Conservation (phyloP, 495 filamentous ascomycete species). For the Aspergillus ostianus region DNA sequence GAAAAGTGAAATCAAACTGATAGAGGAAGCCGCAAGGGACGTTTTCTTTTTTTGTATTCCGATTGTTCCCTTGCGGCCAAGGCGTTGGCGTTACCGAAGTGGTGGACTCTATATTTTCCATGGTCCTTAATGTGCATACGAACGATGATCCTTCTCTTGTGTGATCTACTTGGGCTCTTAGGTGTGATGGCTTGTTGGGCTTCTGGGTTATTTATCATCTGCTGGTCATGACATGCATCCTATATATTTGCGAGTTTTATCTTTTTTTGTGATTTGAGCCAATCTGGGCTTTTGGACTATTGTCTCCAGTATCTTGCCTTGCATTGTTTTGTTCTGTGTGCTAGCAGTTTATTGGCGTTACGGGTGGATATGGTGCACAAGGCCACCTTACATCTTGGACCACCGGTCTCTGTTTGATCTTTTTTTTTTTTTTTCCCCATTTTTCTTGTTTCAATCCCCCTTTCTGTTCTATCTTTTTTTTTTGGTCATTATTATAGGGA, state of each 20-base stretch:
- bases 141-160: conserved; percentile 18
- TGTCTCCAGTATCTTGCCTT: conserved; percentile 9
- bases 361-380: conserved; percentile 11
- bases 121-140: conserved; percentile 24
- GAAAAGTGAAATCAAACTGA: not conserved
- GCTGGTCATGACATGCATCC: conserved; percentile 14
- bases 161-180: conserved; percentile 14
- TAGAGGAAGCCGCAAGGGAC: not conserved
- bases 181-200: conserved; percentile 16
- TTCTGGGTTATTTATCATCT: conserved; percentile 13
- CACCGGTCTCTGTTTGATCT: not conserved
- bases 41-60: not conserved
- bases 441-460: not conserved
- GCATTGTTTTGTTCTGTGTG: conserved; percentile 5
- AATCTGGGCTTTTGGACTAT: conserved; percentile 9
- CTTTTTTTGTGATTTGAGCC: conserved; percentile 9
- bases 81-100: conserved; percentile 22
- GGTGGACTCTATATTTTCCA: conserved; percentile 9
- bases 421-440: too few relatives aligned
- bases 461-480: not conserved
- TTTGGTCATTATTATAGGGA: not conserved
- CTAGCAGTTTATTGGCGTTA: conserved; percentile 10
- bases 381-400: conserved; percentile 7
- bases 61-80: conserved; percentile 4
- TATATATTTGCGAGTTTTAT: conserved; percentile 7